A percentile compares a stretch with the other conserved stretches of the same genome.
These are phyloP conservation scores for Helianthus tuberosus DNA, from an alignment of 129 eudicot species.

Conservation along the genomic window DNA sequence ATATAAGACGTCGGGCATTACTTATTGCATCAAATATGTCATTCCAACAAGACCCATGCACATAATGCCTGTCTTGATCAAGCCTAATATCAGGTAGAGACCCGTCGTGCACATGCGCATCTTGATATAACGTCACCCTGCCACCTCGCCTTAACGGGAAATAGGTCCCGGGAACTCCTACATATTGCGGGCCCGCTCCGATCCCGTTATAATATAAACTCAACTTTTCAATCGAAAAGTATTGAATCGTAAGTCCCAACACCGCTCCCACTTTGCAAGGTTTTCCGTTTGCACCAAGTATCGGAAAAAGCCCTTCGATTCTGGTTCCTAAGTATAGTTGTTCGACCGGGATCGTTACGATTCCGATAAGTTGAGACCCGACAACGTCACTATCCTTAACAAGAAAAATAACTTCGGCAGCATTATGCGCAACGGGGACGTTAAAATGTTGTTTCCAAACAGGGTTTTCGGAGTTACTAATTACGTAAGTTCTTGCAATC, in stretches of 20 bases:
- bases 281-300: slow-evolving; percentile 63
- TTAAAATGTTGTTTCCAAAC: slow-evolving; percentile 89
- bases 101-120: slow-evolving; percentile 88
- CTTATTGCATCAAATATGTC: slow-evolving; percentile 93
- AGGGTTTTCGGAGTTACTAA: slow-evolving; percentile 80
- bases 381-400: slow-evolving; percentile 93
- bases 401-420: slow-evolving; percentile 79
- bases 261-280: slow-evolving; percentile 88
- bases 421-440: slow-evolving; percentile 90
- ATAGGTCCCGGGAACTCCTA: slow-evolving; percentile 64
- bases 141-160: slow-evolving; percentile 96
- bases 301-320: slow-evolving; percentile 75
- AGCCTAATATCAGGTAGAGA: slow-evolving; percentile 72
- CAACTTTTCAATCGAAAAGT: slow-evolving; percentile 69
- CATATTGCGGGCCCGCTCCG: slow-evolving; percentile 62
- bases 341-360: slow-evolving; percentile 76
- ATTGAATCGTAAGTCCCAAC: slow-evolving; percentile 69
- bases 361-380: slow-evolving; percentile 92
- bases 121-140: slow-evolving; percentile 85
- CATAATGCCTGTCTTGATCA: slow-evolving; percentile 65
- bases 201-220: slow-evolving; percentile 73
- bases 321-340: slow-evolving; percentile 59
- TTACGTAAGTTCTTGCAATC: slow-evolving; percentile 87
- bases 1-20: slow-evolving; percentile 76
- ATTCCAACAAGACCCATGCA: slow-evolving; percentile 93